Conservation (phyloP, 371 early-diverging fungal genomes). For the Mortierella sp. region DNA sequence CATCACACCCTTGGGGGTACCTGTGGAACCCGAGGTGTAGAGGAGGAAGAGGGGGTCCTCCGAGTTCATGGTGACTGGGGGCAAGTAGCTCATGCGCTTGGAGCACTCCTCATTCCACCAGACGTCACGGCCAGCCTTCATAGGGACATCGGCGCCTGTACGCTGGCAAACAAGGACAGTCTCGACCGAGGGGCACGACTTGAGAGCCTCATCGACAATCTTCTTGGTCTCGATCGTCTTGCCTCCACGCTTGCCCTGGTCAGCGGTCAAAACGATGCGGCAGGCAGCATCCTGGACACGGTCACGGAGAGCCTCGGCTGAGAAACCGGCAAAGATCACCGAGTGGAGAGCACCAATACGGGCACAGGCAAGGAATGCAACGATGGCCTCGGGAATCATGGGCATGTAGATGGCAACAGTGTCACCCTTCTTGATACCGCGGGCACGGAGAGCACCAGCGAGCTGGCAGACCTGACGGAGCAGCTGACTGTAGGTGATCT, state of each 20-base stretch:
- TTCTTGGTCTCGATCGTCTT: slow-evolving; percentile 87
- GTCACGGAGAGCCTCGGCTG: slow-evolving; percentile 83
- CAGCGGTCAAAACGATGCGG: slow-evolving; percentile 81
- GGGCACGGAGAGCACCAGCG: slow-evolving; percentile 78
- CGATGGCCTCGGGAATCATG: slow-evolving; percentile 93
- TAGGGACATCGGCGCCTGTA: slow-evolving; percentile 82
- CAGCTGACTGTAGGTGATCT: slow-evolving; percentile 85
- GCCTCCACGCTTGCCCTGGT: slow-evolving; percentile 88
- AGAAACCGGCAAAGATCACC: slow-evolving; percentile 94
- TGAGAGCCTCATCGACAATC: slow-evolving; percentile 91
- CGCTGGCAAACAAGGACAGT: slow-evolving; percentile 90
- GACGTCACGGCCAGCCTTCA: slow-evolving; percentile 78
- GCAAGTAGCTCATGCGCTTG: slow-evolving; percentile 81
- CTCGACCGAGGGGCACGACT: slow-evolving; percentile 77
- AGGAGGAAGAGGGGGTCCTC: slow-evolving; percentile 97
- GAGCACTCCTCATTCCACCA: slow-evolving; percentile 90
- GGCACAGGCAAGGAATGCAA: slow-evolving; percentile 92
- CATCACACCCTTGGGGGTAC: slow-evolving; percentile 94
- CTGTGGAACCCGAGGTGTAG: slow-evolving; percentile 96
- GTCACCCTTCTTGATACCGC: slow-evolving; percentile 89
- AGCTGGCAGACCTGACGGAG: slow-evolving; percentile 81
- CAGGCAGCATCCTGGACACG: slow-evolving; percentile 82
- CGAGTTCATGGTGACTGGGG: slow-evolving; percentile 83
- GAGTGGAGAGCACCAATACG: slow-evolving; percentile 88
- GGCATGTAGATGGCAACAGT: slow-evolving; percentile 95